phyloP scores from a whole-genome alignment of 179 eudicot species.

The Nepenthes alata region DNA sequence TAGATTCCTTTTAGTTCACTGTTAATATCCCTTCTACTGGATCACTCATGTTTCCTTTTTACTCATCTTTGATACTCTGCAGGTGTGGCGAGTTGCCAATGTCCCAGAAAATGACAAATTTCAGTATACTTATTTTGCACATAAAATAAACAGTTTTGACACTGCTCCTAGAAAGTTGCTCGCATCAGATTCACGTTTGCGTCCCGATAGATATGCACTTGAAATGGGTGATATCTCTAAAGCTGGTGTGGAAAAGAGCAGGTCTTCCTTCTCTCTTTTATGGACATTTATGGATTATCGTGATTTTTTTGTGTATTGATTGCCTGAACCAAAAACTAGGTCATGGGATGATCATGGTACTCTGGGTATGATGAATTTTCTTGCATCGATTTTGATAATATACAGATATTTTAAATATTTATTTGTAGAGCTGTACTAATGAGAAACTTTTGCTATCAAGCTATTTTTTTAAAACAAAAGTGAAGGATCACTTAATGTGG shows the following conservation, averaged over 20 bases:
- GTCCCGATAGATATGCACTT: constrained; percentile 96
- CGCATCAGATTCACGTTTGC: constrained; percentile 90
- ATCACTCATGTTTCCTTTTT: background rate
- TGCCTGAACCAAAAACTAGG: too few species aligned
- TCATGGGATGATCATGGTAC: too few species aligned
- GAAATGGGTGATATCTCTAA: constrained; percentile 84
- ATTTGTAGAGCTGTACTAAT: too few species aligned
- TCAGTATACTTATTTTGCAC: constrained; percentile 87
- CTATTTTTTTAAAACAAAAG: too few species aligned
- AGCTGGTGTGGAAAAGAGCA: constrained; percentile 90
- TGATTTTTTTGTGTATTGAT: too few species aligned
- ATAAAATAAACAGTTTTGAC: constrained; percentile 89
- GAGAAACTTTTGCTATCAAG: too few species aligned
- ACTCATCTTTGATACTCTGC: constrained; percentile 9
- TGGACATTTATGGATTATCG: background rate
- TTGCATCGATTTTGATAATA: too few species aligned
- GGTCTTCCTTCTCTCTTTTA: constrained; percentile 24
- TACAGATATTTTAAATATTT: too few species aligned
- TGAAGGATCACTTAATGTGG: too few species aligned
- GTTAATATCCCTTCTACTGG: too few species aligned
- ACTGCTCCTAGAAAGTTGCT: constrained; percentile 87
- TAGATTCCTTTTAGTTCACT: too few species aligned
- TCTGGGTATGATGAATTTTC: too few species aligned
- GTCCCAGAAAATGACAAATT: constrained; percentile 73
- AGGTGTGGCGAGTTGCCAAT: constrained; percentile 90